phyloP scores from a whole-genome alignment of 805 yeast genomes.

The Ogataea methylovora region DNA sequence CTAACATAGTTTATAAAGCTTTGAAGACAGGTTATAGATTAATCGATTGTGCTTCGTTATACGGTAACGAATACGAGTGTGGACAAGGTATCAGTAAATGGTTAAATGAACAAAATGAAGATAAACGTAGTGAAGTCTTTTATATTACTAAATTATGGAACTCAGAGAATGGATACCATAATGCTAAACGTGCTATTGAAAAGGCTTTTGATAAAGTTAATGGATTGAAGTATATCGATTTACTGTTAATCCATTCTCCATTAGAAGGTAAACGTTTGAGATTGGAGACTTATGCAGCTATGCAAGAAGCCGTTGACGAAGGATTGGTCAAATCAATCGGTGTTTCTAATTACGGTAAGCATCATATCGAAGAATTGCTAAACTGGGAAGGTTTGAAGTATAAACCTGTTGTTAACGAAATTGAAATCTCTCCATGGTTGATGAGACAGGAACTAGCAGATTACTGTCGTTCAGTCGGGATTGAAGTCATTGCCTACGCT shows the following conservation, averaged over 20 bases:
- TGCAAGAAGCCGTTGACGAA: constrained; percentile 61
- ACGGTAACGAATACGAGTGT: constrained; percentile 41
- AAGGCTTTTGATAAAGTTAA: constrained; percentile 46
- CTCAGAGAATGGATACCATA: constrained; percentile 48
- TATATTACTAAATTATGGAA: constrained; percentile 76
- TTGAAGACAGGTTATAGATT: constrained; percentile 37
- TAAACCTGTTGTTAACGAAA: constrained; percentile 71
- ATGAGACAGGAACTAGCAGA: constrained; percentile 58
- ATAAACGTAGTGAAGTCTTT: constrained; percentile 43
- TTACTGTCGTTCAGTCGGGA: constrained; percentile 46
- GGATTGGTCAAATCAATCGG: constrained; percentile 64
- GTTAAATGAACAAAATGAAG: constrained; percentile 25
- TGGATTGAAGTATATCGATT: constrained; percentile 60
- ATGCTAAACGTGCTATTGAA: constrained; percentile 51
- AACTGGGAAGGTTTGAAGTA: constrained; percentile 44
- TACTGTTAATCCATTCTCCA: constrained; percentile 64
- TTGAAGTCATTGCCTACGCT: constrained; percentile 68
- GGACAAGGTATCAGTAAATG: constrained; percentile 39
- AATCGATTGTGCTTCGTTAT: constrained; percentile 41
- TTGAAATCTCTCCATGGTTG: constrained; percentile 82
- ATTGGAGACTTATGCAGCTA: constrained; percentile 59
- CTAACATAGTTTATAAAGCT: constrained; percentile 34
- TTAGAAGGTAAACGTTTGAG: constrained; percentile 37
- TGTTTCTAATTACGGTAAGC: constrained; percentile 64
- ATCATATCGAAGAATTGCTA: constrained; percentile 54